These are phyloP conservation scores for Mortierella claussenii DNA, from an alignment of 192 early-diverging fungal genomes.

Conservation along the genomic window DNA sequence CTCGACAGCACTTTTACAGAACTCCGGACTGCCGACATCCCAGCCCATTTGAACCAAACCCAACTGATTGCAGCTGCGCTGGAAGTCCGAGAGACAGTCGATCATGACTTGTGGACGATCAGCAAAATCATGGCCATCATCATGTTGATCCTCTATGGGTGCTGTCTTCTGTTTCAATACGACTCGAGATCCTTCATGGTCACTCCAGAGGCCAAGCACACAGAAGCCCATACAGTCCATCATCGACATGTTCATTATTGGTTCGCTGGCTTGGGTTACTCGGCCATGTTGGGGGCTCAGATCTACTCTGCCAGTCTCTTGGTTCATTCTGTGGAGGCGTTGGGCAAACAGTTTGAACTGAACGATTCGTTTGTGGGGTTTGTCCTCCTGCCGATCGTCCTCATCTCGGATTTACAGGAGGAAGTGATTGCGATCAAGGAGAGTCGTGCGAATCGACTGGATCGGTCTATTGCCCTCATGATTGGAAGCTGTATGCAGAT, in stretches of 20 bases:
- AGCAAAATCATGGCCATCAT: conserved; percentile 75
- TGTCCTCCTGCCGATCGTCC: conserved; percentile 91
- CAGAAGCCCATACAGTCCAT: conserved; percentile 7
- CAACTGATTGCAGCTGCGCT: not conserved
- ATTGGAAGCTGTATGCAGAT: conserved; percentile 76
- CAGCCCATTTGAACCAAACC: not conserved
- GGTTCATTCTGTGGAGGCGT: conserved; percentile 80
- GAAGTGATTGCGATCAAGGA: conserved; percentile 40
- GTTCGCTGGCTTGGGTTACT: conserved; percentile 52
- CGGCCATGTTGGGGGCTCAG: conserved; percentile 71
- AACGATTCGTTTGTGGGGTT: conserved; percentile 90
- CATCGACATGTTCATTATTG: conserved; percentile 76
- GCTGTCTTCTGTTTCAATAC: conserved; percentile 69
- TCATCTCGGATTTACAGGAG: conserved; percentile 85
- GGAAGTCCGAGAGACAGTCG: conserved; percentile 19
- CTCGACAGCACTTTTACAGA: conserved; percentile 17
- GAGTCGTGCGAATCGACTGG: conserved; percentile 9
- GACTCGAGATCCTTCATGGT: conserved; percentile 16
- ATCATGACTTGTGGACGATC: conserved; percentile 54
- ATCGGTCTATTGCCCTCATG: conserved; percentile 27
- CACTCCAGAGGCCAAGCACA: conserved; percentile 29
- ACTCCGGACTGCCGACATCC: not conserved
- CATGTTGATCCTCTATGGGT: conserved; percentile 72
- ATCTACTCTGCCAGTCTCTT: conserved; percentile 88
- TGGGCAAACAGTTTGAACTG: conserved; percentile 78